These are phyloP conservation scores for Veloboletus limbatus DNA, from an alignment of 1,284 basidiomycete genomes.

Conservation along the genomic window DNA sequence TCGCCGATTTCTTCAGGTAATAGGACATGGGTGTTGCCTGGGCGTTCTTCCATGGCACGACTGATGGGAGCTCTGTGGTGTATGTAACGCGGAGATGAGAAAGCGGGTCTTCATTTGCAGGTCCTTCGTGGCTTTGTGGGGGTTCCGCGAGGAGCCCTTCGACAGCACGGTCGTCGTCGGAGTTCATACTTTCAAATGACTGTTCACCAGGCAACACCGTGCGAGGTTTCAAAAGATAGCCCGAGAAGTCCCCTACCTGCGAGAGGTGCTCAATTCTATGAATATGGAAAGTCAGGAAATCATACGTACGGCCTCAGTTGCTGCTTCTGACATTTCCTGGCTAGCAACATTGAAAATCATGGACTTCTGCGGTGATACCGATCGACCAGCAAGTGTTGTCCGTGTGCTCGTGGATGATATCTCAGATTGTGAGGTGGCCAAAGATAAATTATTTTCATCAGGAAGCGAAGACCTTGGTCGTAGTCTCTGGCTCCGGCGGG, in stretches of 20 bases:
- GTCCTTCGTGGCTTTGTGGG: conserved; percentile 29
- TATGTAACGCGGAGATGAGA: conserved; percentile 40
- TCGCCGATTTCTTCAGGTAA: conserved; percentile 39
- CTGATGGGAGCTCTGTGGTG: conserved; percentile 35
- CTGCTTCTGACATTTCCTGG: conserved; percentile 28
- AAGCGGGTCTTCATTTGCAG: conserved; percentile 32
- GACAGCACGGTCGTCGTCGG: conserved; percentile 35
- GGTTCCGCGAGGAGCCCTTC: conserved; percentile 37
- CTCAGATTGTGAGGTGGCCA: conserved; percentile 28
- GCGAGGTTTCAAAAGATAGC: conserved; percentile 27
- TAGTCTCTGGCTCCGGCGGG: conserved; percentile 35
- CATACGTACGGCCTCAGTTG: conserved; percentile 33
- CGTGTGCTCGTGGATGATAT: conserved; percentile 32
- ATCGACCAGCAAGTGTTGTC: conserved; percentile 34
- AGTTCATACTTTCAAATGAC: conserved; percentile 36
- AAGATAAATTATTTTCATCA: conserved; percentile 35
- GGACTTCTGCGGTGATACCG: conserved; percentile 35
- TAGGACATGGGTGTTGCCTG: conserved; percentile 37
- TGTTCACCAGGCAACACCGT: conserved; percentile 31
- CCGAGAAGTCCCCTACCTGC: conserved; percentile 33
- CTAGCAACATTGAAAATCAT: conserved; percentile 17
- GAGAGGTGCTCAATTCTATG: conserved; percentile 26
- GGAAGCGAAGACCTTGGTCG: conserved; percentile 31
- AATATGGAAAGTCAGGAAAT: conserved; percentile 33
- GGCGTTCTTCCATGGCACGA: conserved; percentile 42